These are phyloP conservation scores for Fusarium pseudoanthophilum DNA, from an alignment of 2,329 filamentous ascomycete species.

Conservation along the genomic window DNA sequence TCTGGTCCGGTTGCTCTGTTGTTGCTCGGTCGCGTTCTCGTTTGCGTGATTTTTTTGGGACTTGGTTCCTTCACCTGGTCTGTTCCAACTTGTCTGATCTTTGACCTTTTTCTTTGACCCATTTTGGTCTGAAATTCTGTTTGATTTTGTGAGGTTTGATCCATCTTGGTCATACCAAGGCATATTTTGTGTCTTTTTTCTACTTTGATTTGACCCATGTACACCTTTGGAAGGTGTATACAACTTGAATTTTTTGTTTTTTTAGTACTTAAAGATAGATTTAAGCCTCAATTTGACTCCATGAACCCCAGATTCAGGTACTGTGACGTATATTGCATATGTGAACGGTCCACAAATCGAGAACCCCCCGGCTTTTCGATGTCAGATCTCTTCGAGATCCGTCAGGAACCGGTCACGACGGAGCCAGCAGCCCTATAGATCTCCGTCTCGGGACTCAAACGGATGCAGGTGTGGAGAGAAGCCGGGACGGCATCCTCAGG, in stretches of 20 bases:
- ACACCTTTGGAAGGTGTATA: not conserved
- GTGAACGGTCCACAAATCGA: conserved; percentile 38
- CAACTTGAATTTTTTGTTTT: not conserved
- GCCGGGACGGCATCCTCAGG: conserved; percentile 18
- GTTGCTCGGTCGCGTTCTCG: conserved; percentile 18
- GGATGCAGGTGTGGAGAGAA: conserved; percentile 28
- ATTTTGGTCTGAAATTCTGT: not conserved
- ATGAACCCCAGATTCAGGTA: conserved; percentile 25
- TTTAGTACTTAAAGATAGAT: conserved; percentile 1
- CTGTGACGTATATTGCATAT: conserved; percentile 34
- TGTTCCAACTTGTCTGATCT: not conserved
- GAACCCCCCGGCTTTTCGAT: conserved; percentile 19
- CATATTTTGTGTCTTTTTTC: conserved; percentile 1
- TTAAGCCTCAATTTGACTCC: conserved; percentile 15
- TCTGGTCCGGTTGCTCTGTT: conserved; percentile 18
- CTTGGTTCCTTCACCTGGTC: not conserved
- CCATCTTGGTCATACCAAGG: not conserved
- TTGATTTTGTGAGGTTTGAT: conserved; percentile 7
- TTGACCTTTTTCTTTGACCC: not conserved
- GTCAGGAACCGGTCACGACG: conserved; percentile 11
- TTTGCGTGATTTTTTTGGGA: conserved; percentile 8
- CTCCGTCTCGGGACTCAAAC: conserved; percentile 24
- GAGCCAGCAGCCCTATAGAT: conserved; percentile 27
- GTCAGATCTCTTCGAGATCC: conserved; percentile 30
- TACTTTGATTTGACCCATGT: not conserved